phyloP scores from a whole-genome alignment of 1,284 basidiomycete species.

The Cutaneotrichosporon cavernicola region DNA sequence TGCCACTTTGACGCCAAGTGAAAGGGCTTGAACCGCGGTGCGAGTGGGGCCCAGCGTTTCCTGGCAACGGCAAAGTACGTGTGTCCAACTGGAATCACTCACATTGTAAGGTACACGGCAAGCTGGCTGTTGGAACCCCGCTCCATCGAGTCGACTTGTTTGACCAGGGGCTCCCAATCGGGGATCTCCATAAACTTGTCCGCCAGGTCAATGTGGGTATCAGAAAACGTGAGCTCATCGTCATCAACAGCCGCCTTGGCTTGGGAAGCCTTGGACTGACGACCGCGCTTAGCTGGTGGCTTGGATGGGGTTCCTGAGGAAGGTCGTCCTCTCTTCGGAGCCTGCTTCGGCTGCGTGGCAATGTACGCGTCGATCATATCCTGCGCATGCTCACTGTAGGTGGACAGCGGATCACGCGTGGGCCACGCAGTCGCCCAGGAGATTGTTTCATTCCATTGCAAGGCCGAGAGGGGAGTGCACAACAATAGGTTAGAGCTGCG shows the following conservation, averaged over 20 bases:
- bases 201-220: conserved; percentile 39
- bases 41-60: neutral
- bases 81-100: conserved; percentile 22
- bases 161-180: conserved; percentile 49
- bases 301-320: conserved; percentile 11
- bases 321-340: conserved; percentile 31
- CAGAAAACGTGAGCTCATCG: conserved; percentile 58
- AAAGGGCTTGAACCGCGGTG: neutral
- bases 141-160: conserved; percentile 46
- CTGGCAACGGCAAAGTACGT: neutral
- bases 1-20: neutral
- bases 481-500: neutral
- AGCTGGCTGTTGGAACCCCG: conserved; percentile 31
- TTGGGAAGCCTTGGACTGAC: conserved; percentile 37
- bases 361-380: conserved; percentile 44
- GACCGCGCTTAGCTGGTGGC: conserved; percentile 11
- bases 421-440: neutral
- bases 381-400: conserved; percentile 38
- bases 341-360: conserved; percentile 25
- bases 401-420: neutral
- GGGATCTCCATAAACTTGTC: conserved; percentile 41
- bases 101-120: conserved; percentile 49
- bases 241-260: conserved; percentile 52
- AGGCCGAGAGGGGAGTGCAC: neutral
- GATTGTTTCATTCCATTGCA: neutral